phyloP scores from a whole-genome alignment of 345 rosid species.

The Limnanthes douglasii region DNA sequence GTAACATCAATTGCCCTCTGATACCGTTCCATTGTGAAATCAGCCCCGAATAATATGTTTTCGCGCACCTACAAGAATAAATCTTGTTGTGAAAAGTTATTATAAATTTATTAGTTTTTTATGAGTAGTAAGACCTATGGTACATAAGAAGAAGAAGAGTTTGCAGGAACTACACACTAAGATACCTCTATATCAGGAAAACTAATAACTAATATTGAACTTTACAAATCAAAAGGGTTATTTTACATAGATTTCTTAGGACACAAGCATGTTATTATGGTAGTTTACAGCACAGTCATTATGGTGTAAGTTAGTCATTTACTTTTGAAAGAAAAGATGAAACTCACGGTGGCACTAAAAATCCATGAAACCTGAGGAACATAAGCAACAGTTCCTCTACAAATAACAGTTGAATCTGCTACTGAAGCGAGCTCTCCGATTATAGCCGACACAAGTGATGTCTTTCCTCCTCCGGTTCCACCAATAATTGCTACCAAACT shows the following conservation, averaged over 20 bases:
- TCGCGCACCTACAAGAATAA: slow-evolving; percentile 69
- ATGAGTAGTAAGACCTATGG: not conserved
- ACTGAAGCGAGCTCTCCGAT: slow-evolving; percentile 69
- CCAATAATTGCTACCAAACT: slow-evolving; percentile 87
- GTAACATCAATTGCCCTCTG: slow-evolving; percentile 71
- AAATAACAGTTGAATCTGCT: slow-evolving; percentile 33
- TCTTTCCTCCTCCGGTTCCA: slow-evolving; percentile 95
- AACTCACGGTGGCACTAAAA: slow-evolving; percentile 90
- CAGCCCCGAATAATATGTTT: slow-evolving; percentile 74
- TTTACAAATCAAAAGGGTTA: no score
- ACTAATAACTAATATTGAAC: not conserved
- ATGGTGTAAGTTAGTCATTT: no score
- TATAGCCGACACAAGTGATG: slow-evolving; percentile 91
- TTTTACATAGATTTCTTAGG: no score
- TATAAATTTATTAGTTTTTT: no score
- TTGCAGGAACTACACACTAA: no score
- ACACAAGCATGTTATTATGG: no score
- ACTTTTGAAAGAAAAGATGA: slow-evolving; percentile 4
- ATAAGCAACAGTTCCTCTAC: slow-evolving; percentile 85
- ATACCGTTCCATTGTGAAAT: slow-evolving; percentile 46
- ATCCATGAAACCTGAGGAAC: slow-evolving; percentile 99
- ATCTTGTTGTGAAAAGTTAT: no score
- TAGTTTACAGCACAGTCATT: no score
- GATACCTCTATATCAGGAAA: no score
- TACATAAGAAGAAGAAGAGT: not conserved